These are phyloP conservation scores for Cryphonectria radicalis DNA, from an alignment of 2,329 filamentous ascomycete species.

Conservation along the genomic window DNA sequence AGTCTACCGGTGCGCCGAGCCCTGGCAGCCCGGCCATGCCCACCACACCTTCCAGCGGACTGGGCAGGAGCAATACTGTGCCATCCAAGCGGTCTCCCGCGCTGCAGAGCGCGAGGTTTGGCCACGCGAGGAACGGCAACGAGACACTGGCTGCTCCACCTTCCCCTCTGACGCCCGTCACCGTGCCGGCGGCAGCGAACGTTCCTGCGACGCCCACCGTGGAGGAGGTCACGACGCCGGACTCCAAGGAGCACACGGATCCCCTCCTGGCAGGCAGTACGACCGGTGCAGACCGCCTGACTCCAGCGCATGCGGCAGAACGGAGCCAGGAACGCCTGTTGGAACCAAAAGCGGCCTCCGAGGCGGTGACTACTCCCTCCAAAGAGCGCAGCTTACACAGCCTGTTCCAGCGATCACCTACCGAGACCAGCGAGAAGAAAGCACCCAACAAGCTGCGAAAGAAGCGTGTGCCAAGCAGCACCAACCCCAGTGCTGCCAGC, in stretches of 20 bases:
- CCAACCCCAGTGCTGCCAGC: slow-evolving; percentile 87
- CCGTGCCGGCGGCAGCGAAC: slow-evolving; percentile 52
- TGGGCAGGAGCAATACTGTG: slow-evolving; percentile 81
- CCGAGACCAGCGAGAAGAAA: slow-evolving; percentile 65
- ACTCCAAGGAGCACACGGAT: slow-evolving; percentile 31
- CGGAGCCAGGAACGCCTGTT: slow-evolving; percentile 56
- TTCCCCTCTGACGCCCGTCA: slow-evolving; percentile 42
- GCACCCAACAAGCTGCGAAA: slow-evolving; percentile 92
- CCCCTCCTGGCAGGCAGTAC: slow-evolving; percentile 13
- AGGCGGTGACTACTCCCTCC: slow-evolving; percentile 56
- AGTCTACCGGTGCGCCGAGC: slow-evolving; percentile 72
- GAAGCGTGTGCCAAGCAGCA: slow-evolving; percentile 75
- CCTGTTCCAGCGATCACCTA: slow-evolving; percentile 73
- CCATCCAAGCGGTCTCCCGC: slow-evolving; percentile 87
- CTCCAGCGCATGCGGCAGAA: slow-evolving; percentile 36
- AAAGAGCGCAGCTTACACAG: slow-evolving; percentile 71
- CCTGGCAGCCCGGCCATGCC: slow-evolving; percentile 66
- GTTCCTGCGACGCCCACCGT: slow-evolving; percentile 49
- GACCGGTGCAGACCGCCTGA: slow-evolving; percentile 17
- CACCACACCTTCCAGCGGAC: slow-evolving; percentile 58
- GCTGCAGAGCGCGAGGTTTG: slow-evolving; percentile 69
- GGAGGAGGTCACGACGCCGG: slow-evolving; percentile 41
- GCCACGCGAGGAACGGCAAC: slow-evolving; percentile 43
- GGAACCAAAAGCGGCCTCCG: slow-evolving; percentile 39
- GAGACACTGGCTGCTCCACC: slow-evolving; percentile 38